Conservation (phyloP, 495 filamentous ascomycete species). For the Lichenothelia convexa region DNA sequence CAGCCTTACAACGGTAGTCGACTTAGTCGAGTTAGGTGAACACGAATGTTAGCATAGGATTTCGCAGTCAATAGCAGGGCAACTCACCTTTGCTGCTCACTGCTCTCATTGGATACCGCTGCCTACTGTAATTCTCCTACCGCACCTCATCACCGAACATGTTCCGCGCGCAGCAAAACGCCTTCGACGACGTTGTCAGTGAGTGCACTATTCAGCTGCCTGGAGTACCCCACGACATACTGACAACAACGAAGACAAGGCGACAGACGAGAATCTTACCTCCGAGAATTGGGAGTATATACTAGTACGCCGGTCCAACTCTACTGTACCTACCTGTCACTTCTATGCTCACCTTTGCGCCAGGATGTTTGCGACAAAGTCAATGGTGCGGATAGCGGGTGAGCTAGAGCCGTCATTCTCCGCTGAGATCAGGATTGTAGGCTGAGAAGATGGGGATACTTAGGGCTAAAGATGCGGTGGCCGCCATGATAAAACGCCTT, state of each 20-base stretch:
- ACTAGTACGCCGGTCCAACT: slow-evolving; percentile 33
- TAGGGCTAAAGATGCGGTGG: slow-evolving; percentile 76
- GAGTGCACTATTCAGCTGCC: too few species aligned
- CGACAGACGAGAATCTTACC: slow-evolving; percentile 95
- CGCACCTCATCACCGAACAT: slow-evolving; percentile 22
- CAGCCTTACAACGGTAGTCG: too few species aligned
- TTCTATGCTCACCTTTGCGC: too few species aligned
- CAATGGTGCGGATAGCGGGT: slow-evolving; percentile 42
- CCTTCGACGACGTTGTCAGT: slow-evolving; percentile 70
- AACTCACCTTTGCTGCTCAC: too few species aligned
- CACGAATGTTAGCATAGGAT: too few species aligned
- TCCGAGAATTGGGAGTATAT: slow-evolving; percentile 98
- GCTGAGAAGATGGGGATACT: slow-evolving; percentile 10
- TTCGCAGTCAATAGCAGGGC: too few species aligned
- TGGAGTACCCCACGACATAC: too few species aligned
- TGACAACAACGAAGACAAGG: too few species aligned
- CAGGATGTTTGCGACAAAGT: slow-evolving; percentile 95
- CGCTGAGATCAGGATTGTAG: too few species aligned
- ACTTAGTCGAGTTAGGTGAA: too few species aligned
- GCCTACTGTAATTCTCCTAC: background rate
- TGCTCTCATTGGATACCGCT: too few species aligned
- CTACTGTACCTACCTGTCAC: too few species aligned
- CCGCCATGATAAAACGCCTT: slow-evolving; percentile 84
- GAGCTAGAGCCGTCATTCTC: slow-evolving; percentile 13
- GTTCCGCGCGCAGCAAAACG: slow-evolving; percentile 67